Base-by-base conservation (phyloP, 345 rosid species). In the Aurinia saxatilis region DNA sequence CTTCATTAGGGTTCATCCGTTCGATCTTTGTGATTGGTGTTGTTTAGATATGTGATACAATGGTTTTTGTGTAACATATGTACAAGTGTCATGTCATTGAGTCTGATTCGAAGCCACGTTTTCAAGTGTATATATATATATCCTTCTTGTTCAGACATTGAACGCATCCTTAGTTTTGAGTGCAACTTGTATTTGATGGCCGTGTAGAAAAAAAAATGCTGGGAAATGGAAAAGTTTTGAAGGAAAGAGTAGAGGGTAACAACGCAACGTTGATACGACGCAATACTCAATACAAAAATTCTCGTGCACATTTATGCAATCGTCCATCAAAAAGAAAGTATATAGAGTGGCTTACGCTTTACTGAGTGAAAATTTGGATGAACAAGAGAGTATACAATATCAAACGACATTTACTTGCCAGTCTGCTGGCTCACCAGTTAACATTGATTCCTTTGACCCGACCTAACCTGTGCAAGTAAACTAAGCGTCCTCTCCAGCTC, bases 21-120 rank as follows among this genome's bases (percentile, higher is more conserved):
- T 12, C 7, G 12, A 15, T 47, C 49, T 44, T 8, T 52, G 57
- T 16, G 46, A 70, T 56, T 39, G 59, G 13, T 40, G 57, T 17
- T 45, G 44, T 36, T 35, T 42, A 44, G 44, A 44, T 33, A 27
- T 13, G 49, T 10, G 12, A 39, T 39, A 38, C 68, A 37, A 12
- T 48, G 30, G 42, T 50, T 57, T 25, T 15, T 17, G 7, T 69
- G 63, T 61, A 70, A 46, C 42, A 38, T 54, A 5, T 69, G 67
- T 57, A 40, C 7, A 56, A 41, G 57, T 39, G 49, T 48, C 47
- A 21, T 12, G 70, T 36, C 64, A 57, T 11, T 29, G 51, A 13
- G 61, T 16, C 15, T 59, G 53, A 58, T 33, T 53, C 60, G 27
- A 21, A 21, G 2, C 25, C 25, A 21, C 25, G 25, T 21, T 21